Percentiles rank a stretch among this genome's conserved stretches.
These are phyloP conservation scores for Pugionium dolabratum DNA, from an alignment of 345 rosid species.

Conservation along the genomic window DNA sequence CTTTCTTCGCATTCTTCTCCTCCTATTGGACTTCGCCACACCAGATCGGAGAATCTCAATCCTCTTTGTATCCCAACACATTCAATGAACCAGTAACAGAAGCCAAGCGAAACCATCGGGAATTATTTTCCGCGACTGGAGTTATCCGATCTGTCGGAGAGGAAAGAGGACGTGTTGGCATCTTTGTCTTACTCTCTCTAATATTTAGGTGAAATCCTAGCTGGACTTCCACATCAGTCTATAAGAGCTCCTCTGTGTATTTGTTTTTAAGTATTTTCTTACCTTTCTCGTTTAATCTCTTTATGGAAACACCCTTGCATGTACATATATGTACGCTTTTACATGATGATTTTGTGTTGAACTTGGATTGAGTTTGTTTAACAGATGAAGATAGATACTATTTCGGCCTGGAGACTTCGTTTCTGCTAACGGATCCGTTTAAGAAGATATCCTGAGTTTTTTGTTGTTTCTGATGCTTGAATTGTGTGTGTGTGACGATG, in stretches of 20 bases:
- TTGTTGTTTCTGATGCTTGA: neutral
- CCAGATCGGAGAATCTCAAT: neutral
- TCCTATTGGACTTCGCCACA: no score
- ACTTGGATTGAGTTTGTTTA: neutral
- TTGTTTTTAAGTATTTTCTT: slow-evolving; percentile 4
- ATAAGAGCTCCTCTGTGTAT: no score
- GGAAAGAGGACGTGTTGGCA: slow-evolving; percentile 34
- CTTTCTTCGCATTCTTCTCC: slow-evolving; percentile 6
- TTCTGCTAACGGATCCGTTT: neutral
- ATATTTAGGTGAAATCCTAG: slow-evolving; percentile 38
- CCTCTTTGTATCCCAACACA: slow-evolving; percentile 19
- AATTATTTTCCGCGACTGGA: neutral
- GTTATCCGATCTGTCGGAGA: slow-evolving; percentile 40
- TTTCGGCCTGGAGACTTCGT: neutral
- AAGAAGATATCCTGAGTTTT: neutral
- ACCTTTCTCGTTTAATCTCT: neutral
- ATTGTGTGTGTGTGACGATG: no score
- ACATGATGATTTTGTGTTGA: neutral
- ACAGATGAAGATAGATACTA: no score
- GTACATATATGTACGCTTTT: neutral
- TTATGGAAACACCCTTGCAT: slow-evolving; percentile 12
- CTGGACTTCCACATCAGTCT: slow-evolving; percentile 61
- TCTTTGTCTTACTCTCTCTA: slow-evolving; percentile 30
- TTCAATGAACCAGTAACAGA: slow-evolving; percentile 9
- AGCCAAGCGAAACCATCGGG: no score